phyloP scores from a whole-genome alignment of 148 eudicot genomes.

The Bassia scoparia region DNA sequence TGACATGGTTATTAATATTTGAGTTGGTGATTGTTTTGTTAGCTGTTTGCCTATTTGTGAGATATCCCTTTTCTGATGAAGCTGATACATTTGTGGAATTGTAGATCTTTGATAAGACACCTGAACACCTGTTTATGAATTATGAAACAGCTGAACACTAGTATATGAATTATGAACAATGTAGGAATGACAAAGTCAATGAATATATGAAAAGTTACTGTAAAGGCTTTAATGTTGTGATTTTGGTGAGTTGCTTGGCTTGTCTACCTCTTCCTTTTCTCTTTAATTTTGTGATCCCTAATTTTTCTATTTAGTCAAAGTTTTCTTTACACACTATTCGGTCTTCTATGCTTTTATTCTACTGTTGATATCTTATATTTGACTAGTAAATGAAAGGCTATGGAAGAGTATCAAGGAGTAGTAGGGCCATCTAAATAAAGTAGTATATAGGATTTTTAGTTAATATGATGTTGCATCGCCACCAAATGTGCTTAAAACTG shows the following conservation, averaged over 20 bases:
- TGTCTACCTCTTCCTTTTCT: neutral
- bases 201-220: slow-evolving; percentile 67
- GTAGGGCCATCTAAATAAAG: neutral
- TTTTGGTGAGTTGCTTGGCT: slow-evolving; percentile 51
- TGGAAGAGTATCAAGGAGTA: neutral
- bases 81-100: neutral
- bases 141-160: too few relatives aligned
- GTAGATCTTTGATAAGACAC: too few relatives aligned
- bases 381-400: neutral
- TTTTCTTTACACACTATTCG: neutral
- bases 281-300: neutral
- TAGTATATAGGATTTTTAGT: neutral
- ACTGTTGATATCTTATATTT: neutral
- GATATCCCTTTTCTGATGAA: neutral
- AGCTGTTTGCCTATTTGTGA: neutral
- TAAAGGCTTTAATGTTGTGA: slow-evolving; percentile 70
- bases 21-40: slow-evolving; percentile 2
- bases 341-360: neutral
- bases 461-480: neutral
- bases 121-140: too few relatives aligned
- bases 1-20: neutral
- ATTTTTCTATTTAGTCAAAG: neutral
- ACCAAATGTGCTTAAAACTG: too few relatives aligned
- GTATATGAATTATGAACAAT: slow-evolving; percentile 21
- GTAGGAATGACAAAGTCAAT: slow-evolving; percentile 74